Base-by-base conservation (phyloP, 2,329 filamentous ascomycete genomes). In the Aureobasidium musti region DNA sequence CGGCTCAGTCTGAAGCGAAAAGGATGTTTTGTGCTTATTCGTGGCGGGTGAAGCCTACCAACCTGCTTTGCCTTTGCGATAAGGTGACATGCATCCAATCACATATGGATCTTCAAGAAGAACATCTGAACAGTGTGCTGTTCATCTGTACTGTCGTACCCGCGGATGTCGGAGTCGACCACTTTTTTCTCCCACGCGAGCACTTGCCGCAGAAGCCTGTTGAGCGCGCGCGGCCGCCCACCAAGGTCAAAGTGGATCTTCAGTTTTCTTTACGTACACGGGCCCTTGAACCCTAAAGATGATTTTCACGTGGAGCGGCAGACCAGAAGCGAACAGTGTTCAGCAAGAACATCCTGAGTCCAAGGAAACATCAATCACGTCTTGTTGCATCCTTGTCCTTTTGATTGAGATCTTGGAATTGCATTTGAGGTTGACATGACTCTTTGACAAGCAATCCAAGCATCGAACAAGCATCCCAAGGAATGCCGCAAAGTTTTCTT, bases 11-110 rank as follows among this genome's bases (percentile, higher is more conserved):
- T 53, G 61, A 54, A 64, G 61, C 61, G 61, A 54, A 17, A 35
- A 33, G 37, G 47, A 26, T 53, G 30, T 43, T 53, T 33, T 54
- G 61, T 64, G 61, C 61, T 64, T 64, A 53, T 64, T 54, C 59
- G 21, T 52, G 59, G 30, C 59, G 41, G 33, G 37, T 26, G 21
- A 7, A 63, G 59, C 45, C 45, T 39, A 26, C 33, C 43, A 23
- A 23, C 19, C 61, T 50, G 30, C 37, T 52, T 39, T 39, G 59
- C 61, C 49, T 64, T 26, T 10, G 26, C 21, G 61, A 64, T 64
- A 64, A 64, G 61, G 11, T 43, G 28, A 43, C 35, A 33, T 28
- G 14, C 49, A 54, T 64, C 61, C 61, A 64, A 64, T 64, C 61
- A 64, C 17, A 35, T 10, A 54, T 13, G 17, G 4, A 19, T 45